Conservation (phyloP, 768 basidiomycete genomes). For the Boletales sp. region DNA sequence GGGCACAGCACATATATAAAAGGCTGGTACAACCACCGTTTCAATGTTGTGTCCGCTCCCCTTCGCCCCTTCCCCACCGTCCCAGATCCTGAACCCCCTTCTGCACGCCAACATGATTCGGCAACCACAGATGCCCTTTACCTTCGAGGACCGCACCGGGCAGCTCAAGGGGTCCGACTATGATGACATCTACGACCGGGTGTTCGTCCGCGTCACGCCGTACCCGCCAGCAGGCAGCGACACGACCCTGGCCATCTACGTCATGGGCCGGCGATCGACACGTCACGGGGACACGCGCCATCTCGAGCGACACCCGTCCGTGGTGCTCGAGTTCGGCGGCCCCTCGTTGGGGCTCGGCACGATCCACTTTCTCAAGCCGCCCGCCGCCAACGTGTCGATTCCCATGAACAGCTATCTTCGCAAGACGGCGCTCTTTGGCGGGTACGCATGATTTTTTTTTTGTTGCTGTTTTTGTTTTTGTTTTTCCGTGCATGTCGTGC, state of each 20-base stretch:
- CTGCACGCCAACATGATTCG: slow-evolving; percentile 16
- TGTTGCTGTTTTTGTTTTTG: too few relatives aligned
- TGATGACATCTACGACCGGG: slow-evolving; percentile 75
- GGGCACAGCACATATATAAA: slow-evolving; percentile 24
- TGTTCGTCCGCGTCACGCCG: slow-evolving; percentile 61
- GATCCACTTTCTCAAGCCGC: slow-evolving; percentile 47
- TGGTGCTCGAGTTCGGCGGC: slow-evolving; percentile 55
- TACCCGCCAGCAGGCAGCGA: slow-evolving; percentile 36
- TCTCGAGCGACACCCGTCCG: slow-evolving; percentile 48
- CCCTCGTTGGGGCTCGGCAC: slow-evolving; percentile 56
- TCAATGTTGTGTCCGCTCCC: background rate
- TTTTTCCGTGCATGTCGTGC: background rate
- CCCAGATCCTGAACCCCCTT: background rate
- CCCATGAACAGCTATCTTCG: slow-evolving; percentile 64
- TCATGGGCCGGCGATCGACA: slow-evolving; percentile 62
- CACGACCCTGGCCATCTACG: slow-evolving; percentile 53
- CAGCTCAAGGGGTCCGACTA: slow-evolving; percentile 55
- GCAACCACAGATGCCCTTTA: slow-evolving; percentile 43
- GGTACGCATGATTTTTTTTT: slow-evolving; percentile 40
- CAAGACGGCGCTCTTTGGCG: slow-evolving; percentile 61
- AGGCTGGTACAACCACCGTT: background rate
- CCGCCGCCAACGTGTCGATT: slow-evolving; percentile 37
- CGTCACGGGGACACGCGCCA: slow-evolving; percentile 54
- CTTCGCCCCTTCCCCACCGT: background rate
- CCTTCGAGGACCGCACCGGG: slow-evolving; percentile 68